These are phyloP conservation scores for Parachlorella kessleri DNA, from an alignment of 139 green algal genomes.

Conservation along the genomic window DNA sequence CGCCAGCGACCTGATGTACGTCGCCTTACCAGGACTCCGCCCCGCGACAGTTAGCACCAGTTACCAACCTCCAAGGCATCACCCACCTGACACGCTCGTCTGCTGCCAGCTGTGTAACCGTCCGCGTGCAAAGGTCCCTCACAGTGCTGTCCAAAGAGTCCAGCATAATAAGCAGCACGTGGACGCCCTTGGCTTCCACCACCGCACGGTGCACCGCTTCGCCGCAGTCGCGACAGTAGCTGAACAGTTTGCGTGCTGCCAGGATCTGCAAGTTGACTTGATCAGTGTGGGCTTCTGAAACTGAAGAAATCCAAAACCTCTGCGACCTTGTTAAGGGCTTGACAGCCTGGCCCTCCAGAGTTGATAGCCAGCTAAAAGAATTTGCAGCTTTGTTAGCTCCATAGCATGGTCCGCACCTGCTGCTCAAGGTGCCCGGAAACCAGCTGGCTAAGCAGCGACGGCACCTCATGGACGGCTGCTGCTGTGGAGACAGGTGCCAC, in stretches of 20 bases:
- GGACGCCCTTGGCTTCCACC: slow-evolving; percentile 1
- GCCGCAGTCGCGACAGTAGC: slow-evolving; percentile 24
- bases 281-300: too few species aligned
- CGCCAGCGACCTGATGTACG: too few species aligned
- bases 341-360: neutral
- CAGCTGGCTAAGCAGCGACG: slow-evolving; percentile 26
- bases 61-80: too few species aligned
- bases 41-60: too few species aligned
- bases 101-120: slow-evolving; percentile 13
- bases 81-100: slow-evolving; percentile 9
- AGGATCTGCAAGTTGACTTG: slow-evolving; percentile 5
- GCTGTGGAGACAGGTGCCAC: slow-evolving; percentile 15
- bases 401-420: neutral
- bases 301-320: neutral
- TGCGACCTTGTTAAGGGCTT: neutral
- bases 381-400: neutral
- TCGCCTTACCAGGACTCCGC: too few species aligned
- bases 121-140: slow-evolving; percentile 20
- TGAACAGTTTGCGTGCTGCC: slow-evolving; percentile 25
- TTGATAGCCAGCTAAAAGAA: neutral
- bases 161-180: slow-evolving; percentile 36
- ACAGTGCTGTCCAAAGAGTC: slow-evolving; percentile 15
- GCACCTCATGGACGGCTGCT: slow-evolving; percentile 29
- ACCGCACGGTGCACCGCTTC: slow-evolving; percentile 9
- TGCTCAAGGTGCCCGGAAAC: slow-evolving; percentile 21